A percentile compares a stretch with the other conserved stretches of the same genome.
Evolutionary conservation across 148 eudicot species (phyloP).

Genomic region (Spergularia bocconei): DNA sequence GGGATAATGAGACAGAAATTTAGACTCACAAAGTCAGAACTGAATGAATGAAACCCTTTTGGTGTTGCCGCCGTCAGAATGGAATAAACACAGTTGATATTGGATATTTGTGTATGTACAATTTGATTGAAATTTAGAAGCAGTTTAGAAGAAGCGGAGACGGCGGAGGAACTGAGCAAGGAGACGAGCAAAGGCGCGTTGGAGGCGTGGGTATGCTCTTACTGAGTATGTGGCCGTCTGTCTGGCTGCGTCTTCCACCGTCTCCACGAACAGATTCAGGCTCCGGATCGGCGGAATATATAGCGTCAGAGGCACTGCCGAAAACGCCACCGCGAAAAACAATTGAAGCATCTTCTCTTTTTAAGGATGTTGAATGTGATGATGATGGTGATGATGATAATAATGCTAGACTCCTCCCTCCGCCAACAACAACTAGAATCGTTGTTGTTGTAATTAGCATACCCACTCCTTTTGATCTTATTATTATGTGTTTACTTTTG

Average conservation of each 20-base stretch:
- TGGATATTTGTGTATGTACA: neutral
- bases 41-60: no score
- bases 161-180: constrained; percentile 21
- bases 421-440: no score
- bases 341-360: constrained; percentile 41
- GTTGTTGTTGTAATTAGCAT: no score
- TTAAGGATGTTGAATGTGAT: neutral
- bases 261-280: constrained; percentile 56
- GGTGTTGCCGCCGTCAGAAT: no score
- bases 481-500: no score
- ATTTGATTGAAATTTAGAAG: neutral
- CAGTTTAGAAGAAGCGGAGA: constrained; percentile 3
- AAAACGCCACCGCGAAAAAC: constrained; percentile 74
- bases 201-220: constrained; percentile 46
- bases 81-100: no score
- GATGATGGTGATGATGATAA: neutral
- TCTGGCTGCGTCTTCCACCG: constrained; percentile 44
- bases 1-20: no score
- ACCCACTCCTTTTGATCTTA: no score
- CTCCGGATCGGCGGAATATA: constrained; percentile 68
- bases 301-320: constrained; percentile 63
- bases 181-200: constrained; percentile 36
- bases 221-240: constrained; percentile 34
- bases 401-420: no score
- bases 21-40: no score